Conservation (phyloP, 1,284 basidiomycete genomes). For the Agroathelia rolfsii region DNA sequence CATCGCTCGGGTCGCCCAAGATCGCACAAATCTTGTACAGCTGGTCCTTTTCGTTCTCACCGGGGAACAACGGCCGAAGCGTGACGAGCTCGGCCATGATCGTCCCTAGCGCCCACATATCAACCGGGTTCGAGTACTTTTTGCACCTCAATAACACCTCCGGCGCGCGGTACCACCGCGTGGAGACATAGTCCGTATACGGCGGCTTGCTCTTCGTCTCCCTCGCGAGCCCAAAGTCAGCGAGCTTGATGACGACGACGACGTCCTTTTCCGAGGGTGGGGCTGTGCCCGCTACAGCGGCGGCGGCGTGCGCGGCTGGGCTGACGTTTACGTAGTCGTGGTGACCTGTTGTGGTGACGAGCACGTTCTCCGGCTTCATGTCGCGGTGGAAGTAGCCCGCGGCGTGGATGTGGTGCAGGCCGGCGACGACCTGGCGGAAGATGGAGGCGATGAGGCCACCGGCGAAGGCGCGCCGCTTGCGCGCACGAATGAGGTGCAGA, state of each 20-base stretch:
- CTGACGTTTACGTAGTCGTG: constrained; percentile 86
- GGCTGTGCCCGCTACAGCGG: no score
- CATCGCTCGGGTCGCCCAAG: constrained; percentile 84
- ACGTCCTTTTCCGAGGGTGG: constrained; percentile 88
- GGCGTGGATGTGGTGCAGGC: constrained; percentile 87
- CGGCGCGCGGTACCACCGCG: constrained; percentile 98
- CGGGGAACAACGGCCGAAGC: constrained; percentile 94
- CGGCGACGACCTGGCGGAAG: constrained; percentile 86
- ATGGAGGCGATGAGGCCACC: constrained; percentile 93
- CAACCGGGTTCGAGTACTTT: constrained; percentile 93
- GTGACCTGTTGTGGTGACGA: constrained; percentile 97
- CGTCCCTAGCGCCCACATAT: constrained; percentile 98
- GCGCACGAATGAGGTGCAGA: constrained; percentile 96
- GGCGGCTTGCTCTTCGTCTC: constrained; percentile 86
- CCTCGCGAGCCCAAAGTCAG: constrained; percentile 95
- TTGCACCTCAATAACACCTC: constrained; percentile 89
- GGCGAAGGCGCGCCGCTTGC: constrained; percentile 89
- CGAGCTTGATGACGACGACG: constrained; percentile 94
- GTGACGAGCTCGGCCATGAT: constrained; percentile 97
- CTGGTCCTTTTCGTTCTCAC: constrained; percentile 92
- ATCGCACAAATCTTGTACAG: constrained; percentile 84
- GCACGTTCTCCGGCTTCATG: constrained; percentile 99
- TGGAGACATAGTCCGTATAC: constrained; percentile 98
- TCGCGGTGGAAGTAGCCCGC: constrained; percentile 98
- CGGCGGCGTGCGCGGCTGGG: constrained; percentile 44